These are phyloP conservation scores for Pleurotus pulmonarius DNA, from an alignment of 768 basidiomycete genomes.

Conservation along the genomic window DNA sequence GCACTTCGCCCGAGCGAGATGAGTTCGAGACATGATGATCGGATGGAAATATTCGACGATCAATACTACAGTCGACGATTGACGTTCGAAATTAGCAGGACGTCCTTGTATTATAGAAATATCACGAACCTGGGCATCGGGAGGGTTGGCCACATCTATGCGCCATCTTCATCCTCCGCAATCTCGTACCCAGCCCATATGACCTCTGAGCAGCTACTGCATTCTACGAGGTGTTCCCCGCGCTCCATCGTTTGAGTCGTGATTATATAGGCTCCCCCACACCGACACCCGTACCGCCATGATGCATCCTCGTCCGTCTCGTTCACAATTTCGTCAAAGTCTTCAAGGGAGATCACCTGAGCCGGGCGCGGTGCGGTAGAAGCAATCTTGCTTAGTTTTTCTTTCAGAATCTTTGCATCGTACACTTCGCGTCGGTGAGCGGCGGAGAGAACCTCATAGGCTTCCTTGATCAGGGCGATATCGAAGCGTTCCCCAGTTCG, in stretches of 20 bases:
- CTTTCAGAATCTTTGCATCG: constrained; percentile 28
- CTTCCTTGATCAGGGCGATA: constrained; percentile 61
- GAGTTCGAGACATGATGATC: no score
- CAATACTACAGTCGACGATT: no score
- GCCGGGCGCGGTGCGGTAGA: constrained; percentile 60
- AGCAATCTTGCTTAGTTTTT: background rate
- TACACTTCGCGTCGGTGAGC: constrained; percentile 45
- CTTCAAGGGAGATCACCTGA: constrained; percentile 74
- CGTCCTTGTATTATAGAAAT: no score
- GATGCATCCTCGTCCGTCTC: constrained; percentile 23
- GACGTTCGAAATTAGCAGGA: no score
- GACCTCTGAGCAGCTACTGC: constrained; percentile 75
- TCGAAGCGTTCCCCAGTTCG: constrained; percentile 26
- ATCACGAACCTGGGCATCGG: no score
- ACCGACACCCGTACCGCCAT: constrained; percentile 69
- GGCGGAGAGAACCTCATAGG: constrained; percentile 59
- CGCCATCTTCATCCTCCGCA: constrained; percentile 25
- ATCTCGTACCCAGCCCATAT: constrained; percentile 85
- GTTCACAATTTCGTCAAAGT: constrained; percentile 41
- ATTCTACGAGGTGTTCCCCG: constrained; percentile 70
- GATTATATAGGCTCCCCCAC: constrained; percentile 65
- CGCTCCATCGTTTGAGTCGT: constrained; percentile 56
- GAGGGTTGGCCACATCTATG: background rate
- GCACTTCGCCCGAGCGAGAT: no score
- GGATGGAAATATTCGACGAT: no score